Evolutionary conservation across 495 filamentous ascomycete genomes (phyloP).

Genomic region (Annulohypoxylon moriforme): DNA sequence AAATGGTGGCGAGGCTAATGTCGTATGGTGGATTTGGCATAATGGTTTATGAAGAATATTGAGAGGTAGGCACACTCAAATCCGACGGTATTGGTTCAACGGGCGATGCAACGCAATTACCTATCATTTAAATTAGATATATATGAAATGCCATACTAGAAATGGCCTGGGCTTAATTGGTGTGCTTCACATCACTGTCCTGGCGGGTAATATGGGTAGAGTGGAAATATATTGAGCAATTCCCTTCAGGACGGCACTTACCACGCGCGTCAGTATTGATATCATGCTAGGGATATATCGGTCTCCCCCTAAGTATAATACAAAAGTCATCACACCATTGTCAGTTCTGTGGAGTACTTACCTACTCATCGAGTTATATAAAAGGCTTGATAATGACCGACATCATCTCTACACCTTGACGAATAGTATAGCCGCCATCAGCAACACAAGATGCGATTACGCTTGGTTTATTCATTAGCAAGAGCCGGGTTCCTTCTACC

Average conservation of each 20-base stretch:
- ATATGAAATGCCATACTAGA: background rate
- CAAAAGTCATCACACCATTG: background rate
- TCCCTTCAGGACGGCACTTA: conserved; percentile 20
- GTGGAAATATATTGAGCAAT: conserved; percentile 35
- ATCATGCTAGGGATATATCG: conserved; percentile 9
- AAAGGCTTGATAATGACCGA: background rate
- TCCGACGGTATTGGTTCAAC: background rate
- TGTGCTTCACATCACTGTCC: background rate
- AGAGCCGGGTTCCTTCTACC: conserved; percentile 5
- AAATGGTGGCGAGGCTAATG: too few species aligned
- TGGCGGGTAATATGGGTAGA: conserved; percentile 34
- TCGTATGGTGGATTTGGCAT: too few species aligned
- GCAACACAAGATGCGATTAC: conserved; percentile 26
- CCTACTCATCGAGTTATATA: background rate
- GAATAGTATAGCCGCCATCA: background rate
- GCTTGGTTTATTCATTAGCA: background rate
- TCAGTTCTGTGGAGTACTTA: background rate
- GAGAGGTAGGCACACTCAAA: too few species aligned
- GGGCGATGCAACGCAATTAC: background rate
- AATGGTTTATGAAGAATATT: too few species aligned
- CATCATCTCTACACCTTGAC: background rate
- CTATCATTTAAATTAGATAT: conserved; percentile 26
- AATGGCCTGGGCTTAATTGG: conserved; percentile 22
- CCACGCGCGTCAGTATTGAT: background rate
- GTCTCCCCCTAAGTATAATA: background rate